Evolutionary conservation across 2,329 filamentous ascomycete species (phyloP).

Genomic region (Xylariaceae sp.): DNA sequence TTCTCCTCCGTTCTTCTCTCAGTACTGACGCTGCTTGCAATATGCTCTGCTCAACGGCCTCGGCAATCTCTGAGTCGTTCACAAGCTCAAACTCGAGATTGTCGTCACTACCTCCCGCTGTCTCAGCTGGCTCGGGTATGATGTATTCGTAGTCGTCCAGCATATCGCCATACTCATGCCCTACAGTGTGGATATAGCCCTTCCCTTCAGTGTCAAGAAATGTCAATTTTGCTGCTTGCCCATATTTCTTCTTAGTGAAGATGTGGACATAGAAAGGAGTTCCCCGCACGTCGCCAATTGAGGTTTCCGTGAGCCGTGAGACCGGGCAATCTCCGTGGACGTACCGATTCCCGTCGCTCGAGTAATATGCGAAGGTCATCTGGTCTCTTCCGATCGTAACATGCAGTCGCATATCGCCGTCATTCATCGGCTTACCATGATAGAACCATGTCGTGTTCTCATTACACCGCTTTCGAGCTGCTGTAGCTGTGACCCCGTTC

Average conservation of each 20-base stretch:
- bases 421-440: constrained; percentile 15
- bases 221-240: neutral
- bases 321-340: constrained; percentile 15
- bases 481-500: constrained; percentile 15
- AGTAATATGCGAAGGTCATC: constrained; percentile 13
- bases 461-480: constrained; percentile 6
- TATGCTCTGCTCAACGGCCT: neutral
- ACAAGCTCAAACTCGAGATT: constrained; percentile 10
- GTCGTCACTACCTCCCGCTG: no score
- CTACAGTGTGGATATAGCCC: constrained; percentile 6
- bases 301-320: constrained; percentile 4
- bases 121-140: no score
- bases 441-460: constrained; percentile 10
- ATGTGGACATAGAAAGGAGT: constrained; percentile 13
- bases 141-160: no score
- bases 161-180: neutral
- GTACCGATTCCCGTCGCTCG: constrained; percentile 3
- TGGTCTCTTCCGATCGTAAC: constrained; percentile 11
- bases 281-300: constrained; percentile 9
- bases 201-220: constrained; percentile 6
- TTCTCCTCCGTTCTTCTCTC: no score
- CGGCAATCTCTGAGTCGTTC: neutral
- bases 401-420: constrained; percentile 13
- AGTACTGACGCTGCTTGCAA: no score
- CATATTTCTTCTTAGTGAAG: constrained; percentile 2